These are phyloP conservation scores for Arthrobotrys pseudoclavata DNA, from an alignment of 2,329 filamentous ascomycete genomes.

Conservation along the genomic window DNA sequence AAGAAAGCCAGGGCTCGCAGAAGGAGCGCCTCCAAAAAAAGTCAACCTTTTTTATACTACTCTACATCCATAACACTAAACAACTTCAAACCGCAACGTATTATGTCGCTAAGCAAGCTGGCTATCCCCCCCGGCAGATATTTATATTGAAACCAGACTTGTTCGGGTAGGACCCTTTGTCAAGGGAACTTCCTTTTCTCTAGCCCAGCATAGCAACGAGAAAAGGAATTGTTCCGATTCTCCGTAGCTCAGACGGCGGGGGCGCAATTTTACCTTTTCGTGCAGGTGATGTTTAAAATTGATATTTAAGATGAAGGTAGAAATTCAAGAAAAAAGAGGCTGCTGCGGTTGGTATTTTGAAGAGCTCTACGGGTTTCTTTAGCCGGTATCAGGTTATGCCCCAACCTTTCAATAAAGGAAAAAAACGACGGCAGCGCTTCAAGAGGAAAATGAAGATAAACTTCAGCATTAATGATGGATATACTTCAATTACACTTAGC, in stretches of 20 bases:
- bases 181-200: slow-evolving; percentile 6
- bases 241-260: slow-evolving; percentile 30
- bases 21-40: slow-evolving; percentile 53
- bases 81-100: neutral
- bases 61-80: neutral
- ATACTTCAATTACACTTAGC: slow-evolving; percentile 48
- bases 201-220: slow-evolving; percentile 51
- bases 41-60: slow-evolving; percentile 17
- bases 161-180: slow-evolving; percentile 54
- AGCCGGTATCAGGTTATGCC: slow-evolving; percentile 47
- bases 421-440: slow-evolving; percentile 26
- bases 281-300: slow-evolving; percentile 39
- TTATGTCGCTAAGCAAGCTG: slow-evolving; percentile 17
- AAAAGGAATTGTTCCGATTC: slow-evolving; percentile 21
- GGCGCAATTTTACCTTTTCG: slow-evolving; percentile 38
- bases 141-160: slow-evolving; percentile 30
- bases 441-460: slow-evolving; percentile 31
- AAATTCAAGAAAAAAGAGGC: neutral
- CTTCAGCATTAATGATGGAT: slow-evolving; percentile 9
- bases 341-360: slow-evolving; percentile 14
- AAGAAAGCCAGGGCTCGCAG: slow-evolving; percentile 39
- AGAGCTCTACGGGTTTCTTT: slow-evolving; percentile 49
- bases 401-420: slow-evolving; percentile 6
- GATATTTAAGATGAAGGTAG: slow-evolving; percentile 20
- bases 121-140: slow-evolving; percentile 9